These are phyloP conservation scores for Cucumis sativus DNA, from an alignment of 306 rosid genomes.

Conservation along the genomic window DNA sequence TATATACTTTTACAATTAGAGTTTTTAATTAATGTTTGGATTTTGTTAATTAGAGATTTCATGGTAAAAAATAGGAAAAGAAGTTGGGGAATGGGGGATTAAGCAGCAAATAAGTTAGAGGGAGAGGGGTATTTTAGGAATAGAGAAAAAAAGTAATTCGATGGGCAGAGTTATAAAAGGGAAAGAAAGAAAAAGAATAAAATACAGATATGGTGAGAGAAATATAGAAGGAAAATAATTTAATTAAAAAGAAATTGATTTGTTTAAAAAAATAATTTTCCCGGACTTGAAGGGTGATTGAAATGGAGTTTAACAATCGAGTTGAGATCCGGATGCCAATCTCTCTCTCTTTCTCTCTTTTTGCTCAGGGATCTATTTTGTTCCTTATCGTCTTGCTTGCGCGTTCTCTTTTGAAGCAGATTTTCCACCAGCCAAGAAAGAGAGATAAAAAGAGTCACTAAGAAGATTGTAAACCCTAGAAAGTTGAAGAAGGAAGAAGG, in stretches of 20 bases:
- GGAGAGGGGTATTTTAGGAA: not conserved
- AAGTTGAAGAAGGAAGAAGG: not conserved
- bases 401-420: constrained; percentile 20
- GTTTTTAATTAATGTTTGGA: no score
- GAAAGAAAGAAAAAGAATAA: not conserved
- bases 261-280: no score
- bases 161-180: not conserved
- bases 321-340: constrained; percentile 60
- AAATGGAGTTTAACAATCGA: constrained; percentile 12
- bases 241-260: not conserved
- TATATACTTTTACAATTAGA: no score
- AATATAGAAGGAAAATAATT: not conserved
- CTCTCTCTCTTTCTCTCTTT: constrained; percentile 31
- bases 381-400: constrained; percentile 37
- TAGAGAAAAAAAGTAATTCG: not conserved
- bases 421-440: constrained; percentile 41
- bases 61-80: no score
- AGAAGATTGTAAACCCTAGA: constrained; percentile 17
- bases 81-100: no score
- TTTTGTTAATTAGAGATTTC: no score
- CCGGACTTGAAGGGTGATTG: constrained; percentile 50
- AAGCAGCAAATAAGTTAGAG: not conserved
- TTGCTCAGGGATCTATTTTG: constrained; percentile 41
- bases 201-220: not conserved
- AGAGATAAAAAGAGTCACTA: constrained; percentile 8